Percentiles rank a stretch among this genome's conserved stretches.
phyloP scores from a whole-genome alignment of 129 eudicot genomes.

The Helichrysum umbraculigerum region DNA sequence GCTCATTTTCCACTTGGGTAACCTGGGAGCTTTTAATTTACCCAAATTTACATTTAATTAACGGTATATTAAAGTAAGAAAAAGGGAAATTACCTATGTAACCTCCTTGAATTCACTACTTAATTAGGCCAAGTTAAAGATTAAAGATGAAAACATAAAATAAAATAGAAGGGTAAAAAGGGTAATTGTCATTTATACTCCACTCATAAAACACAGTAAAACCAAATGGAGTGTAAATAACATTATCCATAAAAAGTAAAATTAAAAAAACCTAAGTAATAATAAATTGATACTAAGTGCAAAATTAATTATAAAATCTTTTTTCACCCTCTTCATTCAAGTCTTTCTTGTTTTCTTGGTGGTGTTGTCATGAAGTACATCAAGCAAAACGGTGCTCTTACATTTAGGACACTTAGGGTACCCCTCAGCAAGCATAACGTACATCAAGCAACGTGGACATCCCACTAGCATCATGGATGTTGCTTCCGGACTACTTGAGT shows the following conservation, averaged over 20 bases:
- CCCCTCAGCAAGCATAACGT: slow-evolving; percentile 77
- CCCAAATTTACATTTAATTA: slow-evolving; percentile 11
- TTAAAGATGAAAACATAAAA: slow-evolving; percentile 16
- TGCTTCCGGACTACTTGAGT: slow-evolving; percentile 72
- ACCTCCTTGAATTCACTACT: slow-evolving; percentile 15
- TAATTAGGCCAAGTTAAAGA: slow-evolving; percentile 7
- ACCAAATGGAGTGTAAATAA: slow-evolving; percentile 51
- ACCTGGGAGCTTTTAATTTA: neutral
- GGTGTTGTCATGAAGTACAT: slow-evolving; percentile 53
- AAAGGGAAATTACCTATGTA: slow-evolving; percentile 21
- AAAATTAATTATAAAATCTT: slow-evolving; percentile 39
- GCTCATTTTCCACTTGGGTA: slow-evolving; percentile 12
- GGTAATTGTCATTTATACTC: slow-evolving; percentile 49
- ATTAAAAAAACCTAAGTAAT: slow-evolving; percentile 24
- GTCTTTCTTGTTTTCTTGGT: slow-evolving; percentile 46
- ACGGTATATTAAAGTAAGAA: neutral
- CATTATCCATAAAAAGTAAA: slow-evolving; percentile 29
- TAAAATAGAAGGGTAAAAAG: slow-evolving; percentile 18
- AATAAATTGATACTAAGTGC: slow-evolving; percentile 24
- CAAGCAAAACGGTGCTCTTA: slow-evolving; percentile 88
- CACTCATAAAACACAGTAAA: slow-evolving; percentile 35
- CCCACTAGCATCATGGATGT: slow-evolving; percentile 87
- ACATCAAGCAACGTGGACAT: slow-evolving; percentile 90
- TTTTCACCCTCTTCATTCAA: slow-evolving; percentile 31
- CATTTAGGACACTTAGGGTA: slow-evolving; percentile 91